Evolutionary conservation across 352 stramenopile genomes (phyloP), one percentile per base, ranked within the genome.

Genomic region (Elongisporangium undulatum): DNA sequence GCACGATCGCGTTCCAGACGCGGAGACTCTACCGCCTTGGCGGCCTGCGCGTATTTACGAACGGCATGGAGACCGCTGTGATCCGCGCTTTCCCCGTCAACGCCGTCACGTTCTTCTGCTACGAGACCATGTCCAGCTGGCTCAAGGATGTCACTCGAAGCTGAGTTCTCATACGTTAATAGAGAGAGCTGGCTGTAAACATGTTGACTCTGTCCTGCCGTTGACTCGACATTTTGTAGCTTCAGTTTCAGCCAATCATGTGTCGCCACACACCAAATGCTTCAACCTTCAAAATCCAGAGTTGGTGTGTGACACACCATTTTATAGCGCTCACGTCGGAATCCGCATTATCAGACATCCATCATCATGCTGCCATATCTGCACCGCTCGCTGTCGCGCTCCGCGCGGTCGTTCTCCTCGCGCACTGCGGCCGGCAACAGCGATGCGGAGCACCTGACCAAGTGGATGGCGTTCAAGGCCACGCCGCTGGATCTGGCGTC

Each of bases 81-180:
- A 68, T 93, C 45, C 81, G 87, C 41, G 86, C 86, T 23, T 95
- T 95, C 56, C 86, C 86, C 2, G 84, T 90, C 34, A 95, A 91
- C 49, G 86, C 84, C 13, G 86, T 95, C 34, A 95, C 87, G 22
- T 93, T 95, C 60, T 93, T 85, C 69, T 82, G 68, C 62, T 95
- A 95, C 69, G 87, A 95, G 61, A 82, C 82, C 62, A 75, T 85
- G 1, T 90, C 84, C 2, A 72, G 82, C 34, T 20, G 85, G 53
- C 78, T 95, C 48, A 92, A 90, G 68, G 66, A 85, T 38, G 21
- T 55, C 51, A 26, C 51, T 16, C n/a, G 51, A 45, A 45, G 34
- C 13, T 45, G 34, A 45, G 34, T 45, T 45, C 5, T 5, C 23
- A 45, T 17, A 10, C 2, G 17, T 45, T 3, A 17, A 15, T 17